These are phyloP conservation scores for Amphirosellinia nigrospora DNA, from an alignment of 495 filamentous ascomycete genomes.

Conservation along the genomic window DNA sequence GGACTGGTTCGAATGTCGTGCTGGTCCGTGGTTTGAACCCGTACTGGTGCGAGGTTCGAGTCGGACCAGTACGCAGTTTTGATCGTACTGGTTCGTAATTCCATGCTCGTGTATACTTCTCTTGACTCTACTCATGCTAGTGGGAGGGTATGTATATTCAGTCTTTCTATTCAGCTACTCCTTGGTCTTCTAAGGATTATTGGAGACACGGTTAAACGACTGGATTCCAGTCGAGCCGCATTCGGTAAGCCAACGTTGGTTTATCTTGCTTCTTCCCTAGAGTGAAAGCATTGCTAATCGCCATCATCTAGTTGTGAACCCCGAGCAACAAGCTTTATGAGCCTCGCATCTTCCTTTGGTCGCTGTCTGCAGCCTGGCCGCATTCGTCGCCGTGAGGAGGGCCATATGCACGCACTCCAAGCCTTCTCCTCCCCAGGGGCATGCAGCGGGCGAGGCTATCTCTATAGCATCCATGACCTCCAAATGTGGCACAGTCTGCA, in stretches of 20 bases:
- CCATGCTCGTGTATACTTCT: conserved; percentile 8
- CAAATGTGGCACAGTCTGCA: conserved; percentile 11
- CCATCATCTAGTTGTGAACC: conserved; percentile 6
- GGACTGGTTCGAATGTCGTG: no score
- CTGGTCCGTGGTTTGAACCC: no score
- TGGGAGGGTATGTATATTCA: conserved; percentile 10
- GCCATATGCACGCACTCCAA: conserved; percentile 8
- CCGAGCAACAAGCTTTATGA: conserved; percentile 11
- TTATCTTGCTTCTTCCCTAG: conserved; percentile 8
- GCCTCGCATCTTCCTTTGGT: conserved; percentile 11
- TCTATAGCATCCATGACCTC: conserved; percentile 11
- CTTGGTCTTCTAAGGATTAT: conserved; percentile 10
- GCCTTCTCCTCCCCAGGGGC: conserved; percentile 10
- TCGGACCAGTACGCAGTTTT: conserved; percentile 5
- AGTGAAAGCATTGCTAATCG: conserved; percentile 10
- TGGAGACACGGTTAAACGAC: conserved; percentile 10
- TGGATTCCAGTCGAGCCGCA: conserved; percentile 7
- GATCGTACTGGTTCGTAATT: conserved; percentile 7
- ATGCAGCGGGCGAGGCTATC: conserved; percentile 9
- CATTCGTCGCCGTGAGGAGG: conserved; percentile 5
- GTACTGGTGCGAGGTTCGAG: no score
- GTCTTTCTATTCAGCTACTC: conserved; percentile 12
- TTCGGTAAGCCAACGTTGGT: conserved; percentile 11
- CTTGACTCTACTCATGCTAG: conserved; percentile 11
- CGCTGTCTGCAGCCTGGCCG: conserved; percentile 10